Evolutionary conservation across 257 asterid species (phyloP).

Genomic region (Nicotiana tomentosiformis): DNA sequence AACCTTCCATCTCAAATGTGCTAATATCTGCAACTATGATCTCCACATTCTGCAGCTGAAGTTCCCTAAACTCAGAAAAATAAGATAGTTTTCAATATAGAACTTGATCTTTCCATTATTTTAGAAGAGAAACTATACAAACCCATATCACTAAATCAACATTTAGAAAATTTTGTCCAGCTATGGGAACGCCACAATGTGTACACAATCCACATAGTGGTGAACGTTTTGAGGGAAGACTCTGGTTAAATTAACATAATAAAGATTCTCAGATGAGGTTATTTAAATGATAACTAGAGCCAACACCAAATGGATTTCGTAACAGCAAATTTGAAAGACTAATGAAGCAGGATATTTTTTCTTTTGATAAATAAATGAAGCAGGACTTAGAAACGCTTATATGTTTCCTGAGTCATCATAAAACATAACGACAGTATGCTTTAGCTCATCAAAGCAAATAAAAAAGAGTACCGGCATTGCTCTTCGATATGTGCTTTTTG

Average conservation of each 20-base stretch:
- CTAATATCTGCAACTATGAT: conserved; percentile 78
- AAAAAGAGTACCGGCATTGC: conserved; percentile 50
- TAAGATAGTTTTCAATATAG: background rate
- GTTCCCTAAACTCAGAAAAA: conserved; percentile 33
- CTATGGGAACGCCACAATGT: no score
- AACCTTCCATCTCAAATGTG: conserved; percentile 72
- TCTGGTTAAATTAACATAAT: background rate
- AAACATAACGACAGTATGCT: background rate
- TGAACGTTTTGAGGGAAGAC: background rate
- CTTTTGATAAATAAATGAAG: no score
- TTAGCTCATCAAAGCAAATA: background rate
- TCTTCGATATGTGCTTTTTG: conserved; percentile 73
- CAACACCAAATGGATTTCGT: background rate
- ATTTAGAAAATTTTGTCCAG: no score
- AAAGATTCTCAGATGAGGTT: background rate
- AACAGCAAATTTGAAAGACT: background rate
- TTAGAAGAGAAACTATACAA: background rate
- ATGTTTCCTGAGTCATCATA: background rate
- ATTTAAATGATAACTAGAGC: background rate
- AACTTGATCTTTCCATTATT: background rate
- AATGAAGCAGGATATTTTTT: background rate
- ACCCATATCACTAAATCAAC: background rate
- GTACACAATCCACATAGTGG: background rate
- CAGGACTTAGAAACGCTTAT: background rate
- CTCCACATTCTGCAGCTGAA: conserved; percentile 61